phyloP scores from a whole-genome alignment of 2,329 filamentous ascomycete genomes.

The Aspergillus sp. region DNA sequence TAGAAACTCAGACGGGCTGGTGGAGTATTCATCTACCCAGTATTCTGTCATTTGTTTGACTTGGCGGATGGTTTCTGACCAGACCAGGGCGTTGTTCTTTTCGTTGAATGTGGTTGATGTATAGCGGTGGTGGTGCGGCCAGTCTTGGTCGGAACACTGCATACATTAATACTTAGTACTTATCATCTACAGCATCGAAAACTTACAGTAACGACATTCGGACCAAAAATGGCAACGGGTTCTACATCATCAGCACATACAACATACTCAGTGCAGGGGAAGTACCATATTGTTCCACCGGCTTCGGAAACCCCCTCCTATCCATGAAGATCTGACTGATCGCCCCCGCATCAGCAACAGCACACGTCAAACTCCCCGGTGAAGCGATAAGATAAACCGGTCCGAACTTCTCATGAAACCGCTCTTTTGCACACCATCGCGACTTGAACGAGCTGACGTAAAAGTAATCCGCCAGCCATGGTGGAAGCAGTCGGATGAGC shows the following conservation, averaged over 20 bases:
- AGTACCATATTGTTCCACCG: slow-evolving; percentile 10
- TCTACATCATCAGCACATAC: slow-evolving; percentile 3
- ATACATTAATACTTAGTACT: neutral
- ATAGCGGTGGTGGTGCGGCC: slow-evolving; percentile 42
- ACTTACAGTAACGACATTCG: slow-evolving; percentile 27
- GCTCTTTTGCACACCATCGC: slow-evolving; percentile 13
- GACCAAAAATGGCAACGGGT: slow-evolving; percentile 25
- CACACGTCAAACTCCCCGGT: slow-evolving; percentile 4
- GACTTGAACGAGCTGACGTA: slow-evolving; percentile 2
- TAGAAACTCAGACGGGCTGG: neutral
- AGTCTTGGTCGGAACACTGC: slow-evolving; percentile 28
- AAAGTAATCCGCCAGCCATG: slow-evolving; percentile 8
- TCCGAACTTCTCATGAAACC: slow-evolving; percentile 8
- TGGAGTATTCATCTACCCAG: slow-evolving; percentile 10
- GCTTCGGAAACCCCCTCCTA: slow-evolving; percentile 11
- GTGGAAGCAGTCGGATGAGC: slow-evolving; percentile 8
- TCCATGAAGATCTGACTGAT: slow-evolving; percentile 10
- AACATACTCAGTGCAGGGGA: neutral
- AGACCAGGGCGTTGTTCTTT: slow-evolving; percentile 36
- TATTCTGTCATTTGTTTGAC: slow-evolving; percentile 25
- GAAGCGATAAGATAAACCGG: slow-evolving; percentile 10
- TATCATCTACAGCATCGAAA: neutral
- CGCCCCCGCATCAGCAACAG: slow-evolving; percentile 13
- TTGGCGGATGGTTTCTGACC: slow-evolving; percentile 31
- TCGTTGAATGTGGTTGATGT: slow-evolving; percentile 43